phyloP scores from a whole-genome alignment of 192 early-diverging fungal genomes.

The Dissophora globulifera region DNA sequence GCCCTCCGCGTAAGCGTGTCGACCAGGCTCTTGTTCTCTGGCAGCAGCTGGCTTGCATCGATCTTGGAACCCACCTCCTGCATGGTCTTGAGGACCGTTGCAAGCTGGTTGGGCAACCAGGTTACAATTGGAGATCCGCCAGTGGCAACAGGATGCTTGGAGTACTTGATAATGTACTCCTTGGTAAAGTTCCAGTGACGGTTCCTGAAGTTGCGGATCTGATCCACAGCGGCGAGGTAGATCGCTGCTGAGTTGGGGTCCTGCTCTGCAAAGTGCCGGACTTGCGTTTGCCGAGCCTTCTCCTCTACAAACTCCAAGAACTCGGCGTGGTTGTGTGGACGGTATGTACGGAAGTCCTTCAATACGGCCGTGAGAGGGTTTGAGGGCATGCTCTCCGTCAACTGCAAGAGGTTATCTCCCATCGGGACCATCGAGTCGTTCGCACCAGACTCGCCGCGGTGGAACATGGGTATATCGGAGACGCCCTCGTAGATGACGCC shows the following conservation, averaged over 20 bases:
- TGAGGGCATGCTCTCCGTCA: slow-evolving; percentile 80
- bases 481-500: slow-evolving; percentile 89
- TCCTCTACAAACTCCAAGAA: slow-evolving; percentile 78
- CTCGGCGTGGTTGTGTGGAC: slow-evolving; percentile 82
- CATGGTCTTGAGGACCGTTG: slow-evolving; percentile 70
- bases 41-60: slow-evolving; percentile 63
- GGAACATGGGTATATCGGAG: slow-evolving; percentile 64
- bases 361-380: slow-evolving; percentile 84
- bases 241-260: slow-evolving; percentile 68
- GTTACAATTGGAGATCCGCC: slow-evolving; percentile 77
- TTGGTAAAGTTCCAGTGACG: slow-evolving; percentile 92
- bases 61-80: slow-evolving; percentile 66
- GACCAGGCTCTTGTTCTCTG: slow-evolving; percentile 66
- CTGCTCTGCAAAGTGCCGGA: slow-evolving; percentile 70
- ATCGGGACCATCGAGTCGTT: slow-evolving; percentile 91
- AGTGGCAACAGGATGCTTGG: slow-evolving; percentile 78
- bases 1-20: slow-evolving; percentile 70
- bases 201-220: slow-evolving; percentile 85
- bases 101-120: slow-evolving; percentile 79
- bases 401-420: slow-evolving; percentile 85
- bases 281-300: slow-evolving; percentile 56
- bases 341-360: slow-evolving; percentile 79
- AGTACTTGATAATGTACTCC: slow-evolving; percentile 85
- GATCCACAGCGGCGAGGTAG: slow-evolving; percentile 83
- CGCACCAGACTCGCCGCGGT: slow-evolving; percentile 86